Conservation (phyloP, 345 rosid genomes). For the Camelina laxa region DNA sequence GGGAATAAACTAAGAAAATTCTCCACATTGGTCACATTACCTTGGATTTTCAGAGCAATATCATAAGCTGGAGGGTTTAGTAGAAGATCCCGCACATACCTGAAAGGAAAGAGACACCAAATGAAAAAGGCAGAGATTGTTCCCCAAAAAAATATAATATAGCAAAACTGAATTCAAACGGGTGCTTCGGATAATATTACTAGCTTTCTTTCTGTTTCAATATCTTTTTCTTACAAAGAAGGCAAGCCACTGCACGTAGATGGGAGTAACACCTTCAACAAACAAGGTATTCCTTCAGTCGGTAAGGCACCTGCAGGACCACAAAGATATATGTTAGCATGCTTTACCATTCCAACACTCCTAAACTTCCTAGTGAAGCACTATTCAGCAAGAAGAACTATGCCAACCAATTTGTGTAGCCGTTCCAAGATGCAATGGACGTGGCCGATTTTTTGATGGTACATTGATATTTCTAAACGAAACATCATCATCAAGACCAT, state of each 20-base stretch:
- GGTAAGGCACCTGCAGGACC: conserved; percentile 73
- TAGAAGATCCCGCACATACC: conserved; percentile 90
- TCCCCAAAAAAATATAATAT: background rate
- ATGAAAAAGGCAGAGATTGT: background rate
- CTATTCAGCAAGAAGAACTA: conserved; percentile 20
- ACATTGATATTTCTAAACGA: conserved; percentile 78
- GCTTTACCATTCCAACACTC: conserved; percentile 16
- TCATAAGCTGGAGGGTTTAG: conserved; percentile 95
- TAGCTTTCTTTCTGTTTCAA: conserved; percentile 13
- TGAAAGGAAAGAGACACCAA: conserved; percentile 35
- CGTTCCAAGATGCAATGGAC: conserved; percentile 83
- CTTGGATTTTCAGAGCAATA: conserved; percentile 86
- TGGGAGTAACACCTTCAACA: conserved; percentile 93
- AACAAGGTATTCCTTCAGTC: conserved; percentile 95
- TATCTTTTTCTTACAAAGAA: conserved; percentile 60
- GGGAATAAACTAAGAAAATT: background rate
- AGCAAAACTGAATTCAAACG: background rate
- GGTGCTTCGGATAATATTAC: background rate
- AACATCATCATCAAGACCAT: conserved; percentile 80
- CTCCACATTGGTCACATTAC: conserved; percentile 43
- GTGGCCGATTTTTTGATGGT: conserved; percentile 79
- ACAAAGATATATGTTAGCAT: conserved; percentile 25
- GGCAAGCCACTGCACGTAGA: conserved; percentile 82
- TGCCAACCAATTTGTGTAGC: conserved; percentile 94
- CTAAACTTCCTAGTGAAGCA: background rate